Evolutionary conservation across 78 protist genomes (phyloP), one percentile per base, ranked within the genome.

Genomic region (Tieghemostelium lacteum): DNA sequence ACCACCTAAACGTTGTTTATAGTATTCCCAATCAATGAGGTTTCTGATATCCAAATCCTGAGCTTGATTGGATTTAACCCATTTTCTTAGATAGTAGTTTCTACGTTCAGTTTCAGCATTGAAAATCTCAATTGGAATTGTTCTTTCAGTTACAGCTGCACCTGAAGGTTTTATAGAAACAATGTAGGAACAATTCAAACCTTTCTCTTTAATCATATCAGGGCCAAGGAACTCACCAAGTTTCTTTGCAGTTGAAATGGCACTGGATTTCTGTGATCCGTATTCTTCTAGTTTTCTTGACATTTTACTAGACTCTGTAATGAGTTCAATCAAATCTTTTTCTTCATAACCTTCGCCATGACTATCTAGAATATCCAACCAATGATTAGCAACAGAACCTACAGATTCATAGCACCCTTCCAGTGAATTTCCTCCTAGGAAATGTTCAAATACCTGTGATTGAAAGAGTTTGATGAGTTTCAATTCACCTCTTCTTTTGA

Each of bases 401-500:
- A 97, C 98, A 0, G 86, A 42, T 3, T 14, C 69, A 96, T 98
- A 99, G 71, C 96, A 92, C 42, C 95, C 98, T 17, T 87, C 94
- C 10, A 97, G 87, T 17, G 93, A 60, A 6, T 28, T 42, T 1
- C 99, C 98, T 1, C 85, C 78, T 26, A 96, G 74, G 60, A 96
- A 96, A 10, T 28, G n/a, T 7, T 52, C 86, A 63, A 98, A 98
- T 2, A 98, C 74, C 42, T 97, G 75, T 28, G 77, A 14, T 88
- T 99, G 99, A 94, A 99, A 99, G 10, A 57, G 55, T 50, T 99
- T 99, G 95, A 99, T 95, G 28, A 99, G 58, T 75, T 96, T 65
- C 28, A 99, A 89, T 95, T 99, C 99, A 1, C 99, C 99, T 42
- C 99, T 57, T 28, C 99, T 95, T 95, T 99, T 99, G 50, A 98